Evolutionary conservation across 495 filamentous ascomycete species (phyloP).

Genomic region (Penicillium cinerascens): DNA sequence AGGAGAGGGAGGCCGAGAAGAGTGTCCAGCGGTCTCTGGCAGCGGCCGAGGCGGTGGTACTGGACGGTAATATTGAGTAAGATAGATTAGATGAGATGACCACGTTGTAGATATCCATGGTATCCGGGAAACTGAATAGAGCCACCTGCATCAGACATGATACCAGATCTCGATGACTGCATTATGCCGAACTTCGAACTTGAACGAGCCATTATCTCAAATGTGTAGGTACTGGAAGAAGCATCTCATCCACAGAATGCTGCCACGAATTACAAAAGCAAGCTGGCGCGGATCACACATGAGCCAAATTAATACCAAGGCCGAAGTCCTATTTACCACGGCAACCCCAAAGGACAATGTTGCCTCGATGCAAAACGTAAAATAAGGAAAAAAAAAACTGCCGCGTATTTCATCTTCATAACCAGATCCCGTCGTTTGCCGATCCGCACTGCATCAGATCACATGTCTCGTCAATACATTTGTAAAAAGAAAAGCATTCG

Average conservation of each 20-base stretch:
- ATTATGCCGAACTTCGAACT: too few species aligned
- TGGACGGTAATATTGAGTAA: conserved; percentile 26
- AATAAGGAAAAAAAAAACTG: neutral
- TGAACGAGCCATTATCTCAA: neutral
- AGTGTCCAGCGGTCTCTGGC: conserved; percentile 33
- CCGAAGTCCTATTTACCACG: neutral
- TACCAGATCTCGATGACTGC: neutral
- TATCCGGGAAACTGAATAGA: neutral
- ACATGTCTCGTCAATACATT: conserved; percentile 14
- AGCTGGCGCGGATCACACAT: conserved; percentile 1
- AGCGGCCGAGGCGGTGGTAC: conserved; percentile 19
- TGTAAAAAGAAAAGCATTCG: conserved; percentile 10
- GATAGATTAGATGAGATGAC: neutral
- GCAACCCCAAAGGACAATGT: neutral
- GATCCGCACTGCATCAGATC: conserved; percentile 12
- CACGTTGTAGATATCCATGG: neutral
- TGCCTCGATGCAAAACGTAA: conserved; percentile 4
- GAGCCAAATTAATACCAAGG: conserved; percentile 8
- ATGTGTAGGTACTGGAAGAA: neutral
- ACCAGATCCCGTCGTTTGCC: conserved; percentile 1
- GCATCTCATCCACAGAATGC: neutral
- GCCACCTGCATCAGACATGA: neutral
- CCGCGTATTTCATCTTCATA: conserved; percentile 2
- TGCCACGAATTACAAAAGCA: neutral
- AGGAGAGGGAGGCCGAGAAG: conserved; percentile 37